Conservation (phyloP, 164 flowering plant genomes). For the Tetrastigma voinierianum region DNA sequence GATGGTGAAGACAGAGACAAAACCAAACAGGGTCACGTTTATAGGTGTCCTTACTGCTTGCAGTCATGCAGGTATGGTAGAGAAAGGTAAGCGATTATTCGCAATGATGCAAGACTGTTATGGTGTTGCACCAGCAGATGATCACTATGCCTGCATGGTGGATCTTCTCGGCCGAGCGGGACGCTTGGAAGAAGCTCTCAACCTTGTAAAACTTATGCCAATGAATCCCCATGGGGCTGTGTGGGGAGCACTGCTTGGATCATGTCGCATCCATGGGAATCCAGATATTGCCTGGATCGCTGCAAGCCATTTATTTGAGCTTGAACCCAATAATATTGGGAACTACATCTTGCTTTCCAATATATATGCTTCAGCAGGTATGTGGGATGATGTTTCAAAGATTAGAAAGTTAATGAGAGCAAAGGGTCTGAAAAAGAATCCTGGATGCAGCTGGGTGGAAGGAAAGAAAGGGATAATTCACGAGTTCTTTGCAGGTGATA, state of each 20-base stretch:
- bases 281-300: constrained; percentile 38
- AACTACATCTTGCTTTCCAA: constrained; percentile 37
- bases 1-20: constrained; percentile 29
- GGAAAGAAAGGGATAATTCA: constrained; percentile 27
- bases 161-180: constrained; percentile 46
- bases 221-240: constrained; percentile 32
- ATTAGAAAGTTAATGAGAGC: constrained; percentile 29
- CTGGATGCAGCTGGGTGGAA: constrained; percentile 41
- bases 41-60: constrained; percentile 36
- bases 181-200: constrained; percentile 32
- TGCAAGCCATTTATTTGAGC: constrained; percentile 32
- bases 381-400: constrained; percentile 31
- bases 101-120: constrained; percentile 27
- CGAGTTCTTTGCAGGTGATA: constrained; percentile 36
- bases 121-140: constrained; percentile 22
- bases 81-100: constrained; percentile 29
- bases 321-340: constrained; percentile 36
- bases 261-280: constrained; percentile 34
- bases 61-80: constrained; percentile 35
- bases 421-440: constrained; percentile 34
- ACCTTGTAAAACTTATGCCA: constrained; percentile 31
- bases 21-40: constrained; percentile 42
- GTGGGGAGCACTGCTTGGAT: constrained; percentile 51
- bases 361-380: constrained; percentile 34
- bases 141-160: constrained; percentile 42